Base-by-base conservation (phyloP, 2,329 filamentous ascomycete species). In the Phialophora expanda region DNA sequence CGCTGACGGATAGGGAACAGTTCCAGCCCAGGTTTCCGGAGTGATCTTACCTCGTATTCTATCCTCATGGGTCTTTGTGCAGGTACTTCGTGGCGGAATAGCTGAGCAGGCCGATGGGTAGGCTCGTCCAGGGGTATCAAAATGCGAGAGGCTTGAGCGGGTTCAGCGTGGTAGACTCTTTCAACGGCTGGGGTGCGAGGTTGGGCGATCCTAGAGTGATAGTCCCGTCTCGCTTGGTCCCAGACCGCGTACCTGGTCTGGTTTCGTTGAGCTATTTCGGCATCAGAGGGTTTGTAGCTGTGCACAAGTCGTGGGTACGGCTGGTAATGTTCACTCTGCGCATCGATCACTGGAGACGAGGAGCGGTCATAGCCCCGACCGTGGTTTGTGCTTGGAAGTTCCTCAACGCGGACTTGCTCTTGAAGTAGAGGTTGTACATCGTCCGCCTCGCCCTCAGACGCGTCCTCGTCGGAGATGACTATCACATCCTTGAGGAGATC, bases 401-500 rank as follows among this genome's bases (percentile, higher is more conserved):
- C 74, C 67, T 82, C 79, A 65, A 82, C 75, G 62, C 77, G 81
- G 22, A 74, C 73, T 67, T 79, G 76, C 53, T 76, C 76, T 46
- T 76, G 73, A 58, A 58, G 66, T 53, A 72, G 58, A 55, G 66
- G 69, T 30, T 71, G 62, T 8, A 70, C 68, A 34, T 73, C 69
- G 57, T 77, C 78, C 58, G 80, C 75, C 62, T 80, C 79, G 28
- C 75, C 75, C 51, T 80, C 78, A 59, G 78, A 78, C 51, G 86
- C 84, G 61, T 87, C 85, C 70, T 87, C 85, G 72, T 87, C 85
- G 61, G 86, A 86, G 62, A 89, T 84, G 61, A 88, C 83, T 70
- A 89, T 87, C 65, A 87, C 84, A 75, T 89, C 87, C 57, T 85
- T 83, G 61, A 89, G 85, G 32, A 87, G 84, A 70, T 88, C 86